Conservation (phyloP, 306 rosid genomes). For the Quercus agrifolia region DNA sequence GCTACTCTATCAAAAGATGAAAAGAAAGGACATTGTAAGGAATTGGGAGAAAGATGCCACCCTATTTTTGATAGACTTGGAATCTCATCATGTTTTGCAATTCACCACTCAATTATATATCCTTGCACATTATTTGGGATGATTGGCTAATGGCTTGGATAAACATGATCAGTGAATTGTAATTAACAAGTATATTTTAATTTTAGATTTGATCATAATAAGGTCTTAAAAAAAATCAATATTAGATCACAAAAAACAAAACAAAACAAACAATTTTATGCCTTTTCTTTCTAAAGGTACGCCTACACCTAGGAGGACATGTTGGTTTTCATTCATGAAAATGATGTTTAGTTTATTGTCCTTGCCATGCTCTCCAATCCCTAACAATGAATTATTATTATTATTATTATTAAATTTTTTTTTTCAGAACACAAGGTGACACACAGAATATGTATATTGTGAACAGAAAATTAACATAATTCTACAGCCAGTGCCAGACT, state of each 20-base stretch:
- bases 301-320: not conserved
- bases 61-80: not conserved
- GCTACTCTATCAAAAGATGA: not conserved
- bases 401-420: conserved; percentile 17
- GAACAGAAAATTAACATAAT: conserved; percentile 42
- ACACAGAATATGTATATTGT: conserved; percentile 6
- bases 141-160: too few species aligned
- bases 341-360: not conserved
- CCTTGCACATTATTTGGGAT: too few species aligned
- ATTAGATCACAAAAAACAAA: not conserved
- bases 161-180: too few species aligned
- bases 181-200: not conserved
- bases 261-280: not conserved
- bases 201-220: not conserved
- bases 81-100: not conserved
- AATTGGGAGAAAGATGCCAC: not conserved
- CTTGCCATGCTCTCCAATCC: not conserved
- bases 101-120: not conserved
- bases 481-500: conserved; percentile 61
- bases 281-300: not conserved
- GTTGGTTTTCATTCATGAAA: not conserved
- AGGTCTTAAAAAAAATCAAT: not conserved
- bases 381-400: conserved; percentile 16
- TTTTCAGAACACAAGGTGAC: conserved; percentile 23
- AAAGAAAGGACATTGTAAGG: not conserved